A percentile compares a stretch with the other conserved stretches of the same genome.
Conservation (phyloP, 495 filamentous ascomycete genomes). For the Articulospora tetracladia region DNA sequence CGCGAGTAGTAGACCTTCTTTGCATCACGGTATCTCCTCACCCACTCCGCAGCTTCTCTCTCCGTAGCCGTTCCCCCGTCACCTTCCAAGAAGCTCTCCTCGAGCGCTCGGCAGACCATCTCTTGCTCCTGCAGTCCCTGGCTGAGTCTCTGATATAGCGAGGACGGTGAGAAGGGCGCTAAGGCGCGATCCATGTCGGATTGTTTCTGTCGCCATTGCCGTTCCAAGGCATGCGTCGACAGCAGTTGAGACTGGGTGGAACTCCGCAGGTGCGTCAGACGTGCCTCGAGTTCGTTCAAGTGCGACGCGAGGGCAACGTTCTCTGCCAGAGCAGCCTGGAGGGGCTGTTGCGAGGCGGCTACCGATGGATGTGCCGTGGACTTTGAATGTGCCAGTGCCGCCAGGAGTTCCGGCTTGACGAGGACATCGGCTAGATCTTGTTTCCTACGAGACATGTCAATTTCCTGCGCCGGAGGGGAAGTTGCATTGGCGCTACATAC, state of each 20-base stretch:
- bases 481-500: conserved; percentile 39
- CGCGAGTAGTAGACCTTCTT: conserved; percentile 70
- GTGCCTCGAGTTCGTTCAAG: conserved; percentile 52
- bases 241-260: conserved; percentile 77
- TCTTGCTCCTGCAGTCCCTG: conserved; percentile 79
- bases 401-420: conserved; percentile 52
- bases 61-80: conserved; percentile 53
- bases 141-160: conserved; percentile 74
- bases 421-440: conserved; percentile 67
- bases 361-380: conserved; percentile 64
- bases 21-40: conserved; percentile 70
- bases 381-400: conserved; percentile 60
- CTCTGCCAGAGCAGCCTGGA: conserved; percentile 57
- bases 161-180: conserved; percentile 77
- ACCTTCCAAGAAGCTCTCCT: conserved; percentile 84
- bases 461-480: neutral
- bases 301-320: conserved; percentile 66
- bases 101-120: conserved; percentile 71
- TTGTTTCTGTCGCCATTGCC: conserved; percentile 87
- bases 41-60: conserved; percentile 79
- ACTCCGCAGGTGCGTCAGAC: conserved; percentile 58
- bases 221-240: conserved; percentile 77
- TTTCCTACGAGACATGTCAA: conserved; percentile 30
- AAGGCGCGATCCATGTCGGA: conserved; percentile 81
- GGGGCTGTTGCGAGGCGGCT: conserved; percentile 45